A percentile compares a stretch with the other conserved stretches of the same genome.
Conservation (phyloP, 2,329 filamentous ascomycete species). For the Apiospora pterosperma region DNA sequence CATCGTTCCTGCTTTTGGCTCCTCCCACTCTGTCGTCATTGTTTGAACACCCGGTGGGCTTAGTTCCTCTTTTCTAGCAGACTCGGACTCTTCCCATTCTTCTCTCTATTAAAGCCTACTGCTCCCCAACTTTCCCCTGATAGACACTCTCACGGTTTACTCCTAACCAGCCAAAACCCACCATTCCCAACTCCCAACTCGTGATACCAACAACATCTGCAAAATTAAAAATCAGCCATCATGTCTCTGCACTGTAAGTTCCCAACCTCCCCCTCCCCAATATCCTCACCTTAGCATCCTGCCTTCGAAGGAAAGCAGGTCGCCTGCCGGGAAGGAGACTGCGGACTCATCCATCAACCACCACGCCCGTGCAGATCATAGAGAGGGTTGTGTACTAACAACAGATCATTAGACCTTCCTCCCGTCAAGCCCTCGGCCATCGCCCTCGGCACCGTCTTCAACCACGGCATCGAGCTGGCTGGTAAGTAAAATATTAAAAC, state of each 20-base stretch:
- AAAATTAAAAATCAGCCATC: constrained; percentile 23
- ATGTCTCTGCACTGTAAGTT: constrained; percentile 62
- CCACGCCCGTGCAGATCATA: not conserved
- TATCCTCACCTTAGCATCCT: not conserved
- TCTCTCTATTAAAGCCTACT: not conserved
- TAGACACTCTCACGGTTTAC: not conserved
- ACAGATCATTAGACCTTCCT: constrained; percentile 45
- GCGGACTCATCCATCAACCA: not conserved
- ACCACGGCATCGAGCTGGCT: constrained; percentile 84
- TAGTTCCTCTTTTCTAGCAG: not conserved
- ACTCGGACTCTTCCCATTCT: not conserved
- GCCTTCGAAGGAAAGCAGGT: not conserved
- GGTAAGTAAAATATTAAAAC: constrained; percentile 27
- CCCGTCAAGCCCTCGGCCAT: constrained; percentile 97
- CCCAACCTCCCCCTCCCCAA: not conserved
- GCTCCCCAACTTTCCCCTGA: not conserved
- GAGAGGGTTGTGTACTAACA: not conserved
- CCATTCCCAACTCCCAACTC: not conserved
- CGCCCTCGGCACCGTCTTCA: constrained; percentile 93
- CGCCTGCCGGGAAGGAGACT: not conserved
- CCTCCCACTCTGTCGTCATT: constrained; percentile 2
- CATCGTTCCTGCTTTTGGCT: constrained; percentile 3
- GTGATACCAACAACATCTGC: not conserved
- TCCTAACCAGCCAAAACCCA: not conserved
- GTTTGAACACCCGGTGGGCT: constrained; percentile 1